These are phyloP conservation scores for Xylaria sp. DNA, from an alignment of 2,329 filamentous ascomycete species.

Conservation along the genomic window DNA sequence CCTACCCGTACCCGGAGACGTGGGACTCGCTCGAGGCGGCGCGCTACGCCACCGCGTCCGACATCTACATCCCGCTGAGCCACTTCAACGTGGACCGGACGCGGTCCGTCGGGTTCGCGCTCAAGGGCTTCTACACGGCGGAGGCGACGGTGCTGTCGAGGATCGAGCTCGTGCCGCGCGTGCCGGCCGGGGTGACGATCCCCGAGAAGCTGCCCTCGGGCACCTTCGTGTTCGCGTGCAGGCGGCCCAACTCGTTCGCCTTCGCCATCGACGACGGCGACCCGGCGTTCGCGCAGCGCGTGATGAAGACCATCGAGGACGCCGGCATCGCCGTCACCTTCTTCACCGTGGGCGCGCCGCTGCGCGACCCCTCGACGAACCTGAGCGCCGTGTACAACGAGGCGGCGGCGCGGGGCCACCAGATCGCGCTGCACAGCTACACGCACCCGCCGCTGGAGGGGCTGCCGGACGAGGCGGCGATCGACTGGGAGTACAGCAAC, in stretches of 20 bases:
- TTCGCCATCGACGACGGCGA: slow-evolving; percentile 73
- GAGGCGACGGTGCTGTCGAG: slow-evolving; percentile 54
- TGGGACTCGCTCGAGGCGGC: slow-evolving; percentile 69
- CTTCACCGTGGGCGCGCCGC: slow-evolving; percentile 68
- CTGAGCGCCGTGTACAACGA: slow-evolving; percentile 65
- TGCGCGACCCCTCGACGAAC: slow-evolving; percentile 61
- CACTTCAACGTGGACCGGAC: slow-evolving; percentile 66
- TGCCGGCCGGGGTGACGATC: slow-evolving; percentile 55
- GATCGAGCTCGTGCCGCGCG: slow-evolving; percentile 61
- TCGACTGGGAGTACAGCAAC: slow-evolving; percentile 65
- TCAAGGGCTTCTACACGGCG: slow-evolving; percentile 65
- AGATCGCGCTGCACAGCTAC: slow-evolving; percentile 69
- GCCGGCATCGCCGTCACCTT: slow-evolving; percentile 69
- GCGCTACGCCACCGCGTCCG: slow-evolving; percentile 55
- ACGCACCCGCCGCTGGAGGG: slow-evolving; percentile 70
- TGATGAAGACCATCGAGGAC: slow-evolving; percentile 63
- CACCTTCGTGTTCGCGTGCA: slow-evolving; percentile 64
- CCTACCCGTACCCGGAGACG: slow-evolving; percentile 65
- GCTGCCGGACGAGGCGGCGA: slow-evolving; percentile 52
- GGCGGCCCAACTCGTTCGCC: slow-evolving; percentile 69
- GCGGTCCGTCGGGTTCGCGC: slow-evolving; percentile 59
- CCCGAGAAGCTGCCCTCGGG: slow-evolving; percentile 65
- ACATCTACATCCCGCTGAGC: slow-evolving; percentile 68
- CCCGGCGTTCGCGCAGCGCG: slow-evolving; percentile 59
- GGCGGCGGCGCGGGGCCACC: slow-evolving; percentile 65